Evolutionary conservation across 2,329 filamentous ascomycete genomes (phyloP).

Genomic region (Microsporum ferrugineum): DNA sequence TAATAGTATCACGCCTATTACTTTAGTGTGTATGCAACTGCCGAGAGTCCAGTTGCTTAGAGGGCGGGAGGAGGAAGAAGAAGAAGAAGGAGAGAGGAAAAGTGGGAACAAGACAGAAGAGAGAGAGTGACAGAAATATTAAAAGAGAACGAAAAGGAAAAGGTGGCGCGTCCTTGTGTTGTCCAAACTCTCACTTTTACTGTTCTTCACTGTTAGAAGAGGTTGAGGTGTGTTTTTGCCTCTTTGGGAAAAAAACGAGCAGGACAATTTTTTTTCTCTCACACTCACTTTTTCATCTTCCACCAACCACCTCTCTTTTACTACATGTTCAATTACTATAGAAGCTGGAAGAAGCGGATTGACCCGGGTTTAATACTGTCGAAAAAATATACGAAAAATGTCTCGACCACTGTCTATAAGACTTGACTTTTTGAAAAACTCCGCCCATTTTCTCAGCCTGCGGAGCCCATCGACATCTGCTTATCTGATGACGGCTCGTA

Average conservation of each 20-base stretch:
- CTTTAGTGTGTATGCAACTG: neutral
- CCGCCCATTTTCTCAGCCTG: slow-evolving; percentile 24
- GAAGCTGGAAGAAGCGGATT: too few species aligned
- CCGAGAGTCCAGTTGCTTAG: neutral
- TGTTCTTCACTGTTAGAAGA: neutral
- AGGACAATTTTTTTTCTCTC: neutral
- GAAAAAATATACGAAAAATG: neutral
- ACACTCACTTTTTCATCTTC: neutral
- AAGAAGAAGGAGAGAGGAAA: neutral
- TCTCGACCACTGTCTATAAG: neutral
- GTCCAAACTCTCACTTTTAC: neutral
- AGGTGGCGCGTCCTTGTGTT: neutral
- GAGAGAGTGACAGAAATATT: too few species aligned
- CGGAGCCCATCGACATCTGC: slow-evolving; percentile 32
- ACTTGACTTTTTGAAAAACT: slow-evolving; percentile 28
- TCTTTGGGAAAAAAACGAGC: neutral
- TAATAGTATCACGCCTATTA: neutral
- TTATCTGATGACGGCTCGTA: slow-evolving; percentile 29
- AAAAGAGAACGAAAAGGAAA: neutral
- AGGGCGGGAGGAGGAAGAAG: neutral
- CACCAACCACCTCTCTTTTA: neutral
- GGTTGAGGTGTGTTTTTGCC: neutral
- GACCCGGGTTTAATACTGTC: too few species aligned
- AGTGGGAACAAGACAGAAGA: neutral
- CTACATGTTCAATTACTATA: too few species aligned